phyloP scores from a whole-genome alignment of 2,329 filamentous ascomycete genomes.

The Diplocarpon rosae region DNA sequence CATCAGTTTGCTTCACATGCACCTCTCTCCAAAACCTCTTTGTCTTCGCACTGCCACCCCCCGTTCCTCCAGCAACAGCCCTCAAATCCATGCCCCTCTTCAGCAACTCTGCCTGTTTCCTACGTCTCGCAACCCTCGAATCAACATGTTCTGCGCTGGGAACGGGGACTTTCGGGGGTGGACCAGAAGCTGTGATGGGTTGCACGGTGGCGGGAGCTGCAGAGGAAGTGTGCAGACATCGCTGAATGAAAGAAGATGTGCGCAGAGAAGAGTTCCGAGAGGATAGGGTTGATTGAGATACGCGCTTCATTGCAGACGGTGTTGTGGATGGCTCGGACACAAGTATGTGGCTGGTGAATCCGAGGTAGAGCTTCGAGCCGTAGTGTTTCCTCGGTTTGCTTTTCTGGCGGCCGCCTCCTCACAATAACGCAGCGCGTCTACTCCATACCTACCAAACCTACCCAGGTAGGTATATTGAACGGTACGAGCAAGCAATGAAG shows the following conservation, averaged over 20 bases:
- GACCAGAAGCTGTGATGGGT: constrained; percentile 45
- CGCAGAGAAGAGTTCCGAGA: constrained; percentile 4
- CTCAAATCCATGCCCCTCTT: constrained; percentile 40
- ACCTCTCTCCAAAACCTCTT: constrained; percentile 89
- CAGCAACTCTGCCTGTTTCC: constrained; percentile 44
- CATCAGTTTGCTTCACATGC: constrained; percentile 52
- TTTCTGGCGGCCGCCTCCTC: too few species aligned
- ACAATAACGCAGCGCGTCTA: too few species aligned
- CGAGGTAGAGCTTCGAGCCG: too few species aligned
- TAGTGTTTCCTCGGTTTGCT: too few species aligned
- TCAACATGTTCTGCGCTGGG: constrained; percentile 31
- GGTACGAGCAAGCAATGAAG: too few species aligned
- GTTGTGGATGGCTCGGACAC: constrained; percentile 1
- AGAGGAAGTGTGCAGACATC: constrained; percentile 21
- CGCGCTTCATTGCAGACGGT: constrained; percentile 22
- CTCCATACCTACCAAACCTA: too few species aligned
- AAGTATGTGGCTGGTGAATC: background rate
- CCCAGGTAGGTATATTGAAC: too few species aligned
- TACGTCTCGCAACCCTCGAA: constrained; percentile 38
- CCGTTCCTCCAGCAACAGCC: constrained; percentile 28
- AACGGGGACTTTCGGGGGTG: constrained; percentile 45
- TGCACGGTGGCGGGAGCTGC: constrained; percentile 22
- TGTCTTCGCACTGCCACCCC: constrained; percentile 33
- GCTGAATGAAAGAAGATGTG: constrained; percentile 3
- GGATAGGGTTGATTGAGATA: constrained; percentile 17